These are phyloP conservation scores for Apiospora phragmitis DNA, from an alignment of 2,329 filamentous ascomycete species.

Conservation along the genomic window DNA sequence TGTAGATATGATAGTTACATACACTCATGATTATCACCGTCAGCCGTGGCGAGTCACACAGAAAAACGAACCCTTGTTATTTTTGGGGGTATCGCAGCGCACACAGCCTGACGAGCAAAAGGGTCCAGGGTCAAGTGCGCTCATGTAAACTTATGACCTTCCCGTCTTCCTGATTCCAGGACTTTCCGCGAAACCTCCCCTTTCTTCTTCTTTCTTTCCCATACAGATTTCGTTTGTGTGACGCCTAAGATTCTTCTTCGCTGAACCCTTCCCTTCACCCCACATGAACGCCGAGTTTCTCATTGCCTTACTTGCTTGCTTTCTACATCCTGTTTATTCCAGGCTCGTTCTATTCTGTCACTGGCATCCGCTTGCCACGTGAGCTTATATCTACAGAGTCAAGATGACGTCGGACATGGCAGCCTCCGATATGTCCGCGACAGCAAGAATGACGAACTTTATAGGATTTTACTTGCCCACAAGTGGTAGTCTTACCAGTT, in stretches of 20 bases:
- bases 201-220: not conserved
- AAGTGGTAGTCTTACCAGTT: not conserved
- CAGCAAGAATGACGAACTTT: not conserved
- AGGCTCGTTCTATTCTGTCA: not conserved
- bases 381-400: not conserved
- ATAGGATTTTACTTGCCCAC: not conserved
- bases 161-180: not conserved
- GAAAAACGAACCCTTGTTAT: no score
- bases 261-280: no score
- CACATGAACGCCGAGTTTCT: not conserved
- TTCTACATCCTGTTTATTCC: not conserved
- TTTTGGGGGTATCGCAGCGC: no score
- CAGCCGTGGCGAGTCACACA: no score
- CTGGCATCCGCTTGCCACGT: not conserved
- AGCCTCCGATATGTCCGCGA: not conserved
- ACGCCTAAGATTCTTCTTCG: not conserved
- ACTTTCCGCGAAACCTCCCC: not conserved
- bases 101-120: no score
- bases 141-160: not conserved
- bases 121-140: no score
- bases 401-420: not conserved
- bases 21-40: no score
- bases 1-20: no score
- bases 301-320: not conserved
- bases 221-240: not conserved